Conservation (phyloP, 176 grass and related monocot species). For the Raddia guianensis region DNA sequence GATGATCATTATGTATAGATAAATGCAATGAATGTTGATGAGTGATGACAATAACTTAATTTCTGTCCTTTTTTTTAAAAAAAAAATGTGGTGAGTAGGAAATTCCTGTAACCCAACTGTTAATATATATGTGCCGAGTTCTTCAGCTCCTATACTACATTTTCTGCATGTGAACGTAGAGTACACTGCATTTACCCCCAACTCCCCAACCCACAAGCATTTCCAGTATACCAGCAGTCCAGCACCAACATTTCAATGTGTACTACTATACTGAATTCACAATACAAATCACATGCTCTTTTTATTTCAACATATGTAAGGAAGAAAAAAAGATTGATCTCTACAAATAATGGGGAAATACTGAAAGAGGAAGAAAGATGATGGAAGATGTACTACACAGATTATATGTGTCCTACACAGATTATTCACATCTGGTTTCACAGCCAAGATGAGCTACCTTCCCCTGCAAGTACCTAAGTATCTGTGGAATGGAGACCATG, state of each 20-base stretch:
- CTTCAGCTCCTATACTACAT: neutral
- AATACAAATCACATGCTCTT: neutral
- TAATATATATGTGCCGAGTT: neutral
- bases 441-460: conserved; percentile 38
- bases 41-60: neutral
- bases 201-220: neutral
- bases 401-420: neutral
- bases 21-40: neutral
- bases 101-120: neutral
- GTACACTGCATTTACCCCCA: neutral
- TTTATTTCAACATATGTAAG: neutral
- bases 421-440: conserved; percentile 20
- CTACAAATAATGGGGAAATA: neutral
- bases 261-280: neutral
- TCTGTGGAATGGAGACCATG: conserved; percentile 64
- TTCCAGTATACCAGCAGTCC: neutral
- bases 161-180: neutral
- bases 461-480: conserved; percentile 81
- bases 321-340: neutral
- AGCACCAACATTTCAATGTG: neutral
- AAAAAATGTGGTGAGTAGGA: neutral
- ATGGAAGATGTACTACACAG: neutral
- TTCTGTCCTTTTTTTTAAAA: no score
- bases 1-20: neutral
- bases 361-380: neutral